These are phyloP conservation scores for Amanita pallidorosea DNA, from an alignment of 768 basidiomycete species.

Conservation along the genomic window DNA sequence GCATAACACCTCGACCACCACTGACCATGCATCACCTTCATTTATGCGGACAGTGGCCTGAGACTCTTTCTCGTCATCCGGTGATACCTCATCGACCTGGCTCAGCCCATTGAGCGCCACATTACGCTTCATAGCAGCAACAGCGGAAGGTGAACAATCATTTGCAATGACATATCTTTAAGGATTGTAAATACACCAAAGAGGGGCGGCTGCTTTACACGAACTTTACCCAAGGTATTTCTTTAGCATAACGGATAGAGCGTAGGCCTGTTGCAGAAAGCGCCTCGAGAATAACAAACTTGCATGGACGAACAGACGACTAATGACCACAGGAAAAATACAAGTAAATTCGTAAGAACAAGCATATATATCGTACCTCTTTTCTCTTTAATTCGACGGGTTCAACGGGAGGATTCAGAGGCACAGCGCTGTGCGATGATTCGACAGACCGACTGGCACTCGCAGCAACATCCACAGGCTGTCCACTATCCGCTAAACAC, in stretches of 20 bases:
- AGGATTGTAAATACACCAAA: constrained; percentile 7
- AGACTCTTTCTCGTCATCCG: background rate
- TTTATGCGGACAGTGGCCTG: constrained; percentile 64
- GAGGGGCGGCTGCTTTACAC: constrained; percentile 10
- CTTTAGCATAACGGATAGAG: constrained; percentile 94
- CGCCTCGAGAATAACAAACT: constrained; percentile 80
- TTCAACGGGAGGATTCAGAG: background rate
- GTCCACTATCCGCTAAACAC: constrained; percentile 1
- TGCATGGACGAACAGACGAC: constrained; percentile 44
- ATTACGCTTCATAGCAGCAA: constrained; percentile 79
- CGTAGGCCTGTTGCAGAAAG: constrained; percentile 94
- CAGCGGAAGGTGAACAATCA: constrained; percentile 77
- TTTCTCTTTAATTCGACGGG: background rate
- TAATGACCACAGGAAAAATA: background rate
- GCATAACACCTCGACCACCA: constrained; percentile 9
- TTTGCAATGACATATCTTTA: constrained; percentile 90
- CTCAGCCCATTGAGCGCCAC: constrained; percentile 71
- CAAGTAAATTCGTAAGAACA: background rate
- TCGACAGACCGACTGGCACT: background rate
- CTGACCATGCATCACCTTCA: constrained; percentile 90
- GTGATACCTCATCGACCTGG: background rate
- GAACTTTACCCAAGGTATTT: constrained; percentile 86
- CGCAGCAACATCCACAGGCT: background rate
- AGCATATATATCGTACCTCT: background rate
- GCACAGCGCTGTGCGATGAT: background rate